Evolutionary conservation across 2,329 filamentous ascomycete genomes (phyloP).

Genomic region (Fusarium euwallaceae): DNA sequence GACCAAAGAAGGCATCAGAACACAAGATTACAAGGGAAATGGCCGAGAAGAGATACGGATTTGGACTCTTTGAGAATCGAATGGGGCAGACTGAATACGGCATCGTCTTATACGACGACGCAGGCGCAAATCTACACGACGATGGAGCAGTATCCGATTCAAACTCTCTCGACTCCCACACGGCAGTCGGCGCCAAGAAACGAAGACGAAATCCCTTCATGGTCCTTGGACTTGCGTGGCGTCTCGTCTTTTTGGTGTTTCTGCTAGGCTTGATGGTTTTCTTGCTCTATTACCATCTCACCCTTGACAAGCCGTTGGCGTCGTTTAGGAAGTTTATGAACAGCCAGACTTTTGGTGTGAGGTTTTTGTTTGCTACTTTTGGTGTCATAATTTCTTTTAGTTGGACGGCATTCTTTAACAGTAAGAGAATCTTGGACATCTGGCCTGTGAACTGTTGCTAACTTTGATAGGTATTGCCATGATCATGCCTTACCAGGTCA

Average conservation of each 20-base stretch:
- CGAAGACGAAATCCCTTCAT: constrained; percentile 51
- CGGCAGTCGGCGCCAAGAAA: neutral
- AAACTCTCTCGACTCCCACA: constrained; percentile 33
- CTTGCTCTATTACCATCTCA: constrained; percentile 57
- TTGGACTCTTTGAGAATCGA: constrained; percentile 43
- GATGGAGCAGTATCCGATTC: constrained; percentile 23
- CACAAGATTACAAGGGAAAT: constrained; percentile 43
- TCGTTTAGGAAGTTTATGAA: constrained; percentile 57
- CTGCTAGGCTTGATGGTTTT: constrained; percentile 53
- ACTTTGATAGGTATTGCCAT: constrained; percentile 57
- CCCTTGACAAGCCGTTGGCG: constrained; percentile 40
- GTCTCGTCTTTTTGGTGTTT: constrained; percentile 51
- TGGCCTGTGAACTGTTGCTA: neutral
- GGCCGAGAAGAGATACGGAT: constrained; percentile 43
- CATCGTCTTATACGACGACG: constrained; percentile 42
- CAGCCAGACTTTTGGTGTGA: constrained; percentile 57
- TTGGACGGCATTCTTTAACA: constrained; percentile 58
- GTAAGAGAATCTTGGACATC: constrained; percentile 23
- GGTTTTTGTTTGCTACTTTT: constrained; percentile 59
- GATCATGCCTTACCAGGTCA: constrained; percentile 59
- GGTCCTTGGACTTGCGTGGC: constrained; percentile 53
- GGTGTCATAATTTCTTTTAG: constrained; percentile 59
- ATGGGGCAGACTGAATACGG: constrained; percentile 41
- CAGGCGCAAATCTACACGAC: constrained; percentile 28
- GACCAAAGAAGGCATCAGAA: constrained; percentile 36